A percentile compares a stretch with the other conserved stretches of the same genome.
phyloP scores from a whole-genome alignment of 2,329 filamentous ascomycete genomes.

The Aspergillus ustus region DNA sequence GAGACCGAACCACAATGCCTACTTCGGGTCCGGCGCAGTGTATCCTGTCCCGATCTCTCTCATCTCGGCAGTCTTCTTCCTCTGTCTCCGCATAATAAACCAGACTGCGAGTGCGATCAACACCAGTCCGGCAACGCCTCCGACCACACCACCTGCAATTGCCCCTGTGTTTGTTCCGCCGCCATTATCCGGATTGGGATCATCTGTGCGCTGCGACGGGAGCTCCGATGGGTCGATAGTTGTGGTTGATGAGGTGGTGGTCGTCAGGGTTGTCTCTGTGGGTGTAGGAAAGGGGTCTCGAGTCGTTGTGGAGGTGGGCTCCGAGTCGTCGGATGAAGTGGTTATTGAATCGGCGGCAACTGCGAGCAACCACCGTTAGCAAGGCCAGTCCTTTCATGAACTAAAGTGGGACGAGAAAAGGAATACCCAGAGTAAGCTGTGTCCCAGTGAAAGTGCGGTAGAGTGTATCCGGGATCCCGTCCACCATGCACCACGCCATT shows the following conservation, averaged over 20 bases:
- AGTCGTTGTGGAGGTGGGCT: neutral
- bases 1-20: neutral
- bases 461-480: neutral
- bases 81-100: neutral
- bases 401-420: neutral
- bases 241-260: neutral
- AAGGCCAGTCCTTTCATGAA: too few species aligned
- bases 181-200: neutral
- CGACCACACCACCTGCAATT: slow-evolving; percentile 5
- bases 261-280: neutral
- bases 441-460: slow-evolving; percentile 8
- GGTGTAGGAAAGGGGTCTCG: neutral
- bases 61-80: slow-evolving; percentile 4
- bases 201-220: neutral
- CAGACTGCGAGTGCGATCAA: neutral
- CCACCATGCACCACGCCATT: slow-evolving; percentile 11
- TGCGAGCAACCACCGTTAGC: neutral
- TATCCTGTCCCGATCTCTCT: slow-evolving; percentile 9
- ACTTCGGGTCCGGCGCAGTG: slow-evolving; percentile 47
- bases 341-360: neutral
- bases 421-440: neutral
- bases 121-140: neutral
- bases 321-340: neutral
- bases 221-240: neutral
- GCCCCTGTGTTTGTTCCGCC: slow-evolving; percentile 1